A percentile compares a stretch with the other conserved stretches of the same genome.
phyloP scores from a whole-genome alignment of 75 land plant species.

The Gnetum montanum region DNA sequence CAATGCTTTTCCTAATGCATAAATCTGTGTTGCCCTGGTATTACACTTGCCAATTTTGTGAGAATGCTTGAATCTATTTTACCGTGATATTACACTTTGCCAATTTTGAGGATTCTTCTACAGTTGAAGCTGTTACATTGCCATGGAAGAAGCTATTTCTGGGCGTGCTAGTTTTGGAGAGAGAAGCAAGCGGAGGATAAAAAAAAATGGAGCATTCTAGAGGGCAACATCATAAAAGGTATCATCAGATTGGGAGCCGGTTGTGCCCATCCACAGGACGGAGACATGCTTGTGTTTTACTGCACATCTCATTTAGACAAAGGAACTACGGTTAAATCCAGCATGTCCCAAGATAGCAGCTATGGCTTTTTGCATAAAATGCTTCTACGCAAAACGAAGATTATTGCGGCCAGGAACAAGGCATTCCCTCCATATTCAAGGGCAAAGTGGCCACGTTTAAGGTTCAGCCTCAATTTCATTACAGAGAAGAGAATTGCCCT shows the following conservation, averaged over 20 bases:
- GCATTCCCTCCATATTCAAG: constrained; percentile 84
- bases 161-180: too few relatives aligned
- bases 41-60: too few relatives aligned
- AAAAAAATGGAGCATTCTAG: constrained; percentile 56
- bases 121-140: too few relatives aligned
- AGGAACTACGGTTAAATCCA: constrained; percentile 72
- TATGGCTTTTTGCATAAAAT: constrained; percentile 55
- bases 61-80: too few relatives aligned
- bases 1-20: too few relatives aligned
- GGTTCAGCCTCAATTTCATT: constrained; percentile 80
- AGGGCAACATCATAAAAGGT: constrained; percentile 85
- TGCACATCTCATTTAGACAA: constrained; percentile 63
- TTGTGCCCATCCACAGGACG: constrained; percentile 42
- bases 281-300: constrained; percentile 81
- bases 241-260: constrained; percentile 69
- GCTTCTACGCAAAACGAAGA: constrained; percentile 90
- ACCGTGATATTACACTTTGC: too few relatives aligned
- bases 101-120: too few relatives aligned
- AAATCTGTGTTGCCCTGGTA: too few relatives aligned
- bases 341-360: constrained; percentile 73
- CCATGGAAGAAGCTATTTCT: too few relatives aligned
- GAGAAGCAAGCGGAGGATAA: too few relatives aligned
- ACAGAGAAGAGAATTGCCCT: constrained; percentile 84
- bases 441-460: constrained; percentile 95
- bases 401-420: constrained; percentile 81